A percentile compares a stretch with the other conserved stretches of the same genome.
Conservation (phyloP, 352 stramenopile species). For the Globisporangium spinosum region DNA sequence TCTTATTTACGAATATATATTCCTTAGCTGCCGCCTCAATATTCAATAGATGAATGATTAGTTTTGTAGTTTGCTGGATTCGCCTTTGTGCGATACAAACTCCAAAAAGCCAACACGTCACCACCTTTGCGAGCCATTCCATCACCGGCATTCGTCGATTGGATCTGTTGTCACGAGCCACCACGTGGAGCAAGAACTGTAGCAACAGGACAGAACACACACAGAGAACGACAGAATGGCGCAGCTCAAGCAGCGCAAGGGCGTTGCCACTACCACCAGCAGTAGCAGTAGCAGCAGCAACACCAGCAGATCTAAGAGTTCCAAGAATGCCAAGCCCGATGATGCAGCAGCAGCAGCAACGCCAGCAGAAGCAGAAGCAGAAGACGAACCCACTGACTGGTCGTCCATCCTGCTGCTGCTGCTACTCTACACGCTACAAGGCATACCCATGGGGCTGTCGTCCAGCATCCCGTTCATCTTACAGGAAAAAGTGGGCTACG, state of each 20-base stretch:
- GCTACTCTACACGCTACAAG: conserved; percentile 98
- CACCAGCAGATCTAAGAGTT: background rate
- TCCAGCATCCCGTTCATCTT: conserved; percentile 98
- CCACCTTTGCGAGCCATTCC: background rate
- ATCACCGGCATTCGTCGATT: conserved; percentile 15
- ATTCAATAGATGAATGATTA: too few species aligned
- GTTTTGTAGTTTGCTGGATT: too few species aligned
- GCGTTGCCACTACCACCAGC: background rate
- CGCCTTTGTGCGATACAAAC: background rate
- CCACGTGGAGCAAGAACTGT: conserved; percentile 2
- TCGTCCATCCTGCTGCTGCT: conserved; percentile 91
- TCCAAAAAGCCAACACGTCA: conserved; percentile 5
- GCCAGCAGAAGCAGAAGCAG: conserved; percentile 8
- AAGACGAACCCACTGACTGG: conserved; percentile 57
- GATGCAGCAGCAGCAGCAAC: background rate
- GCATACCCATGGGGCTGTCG: conserved; percentile 98
- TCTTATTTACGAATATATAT: background rate
- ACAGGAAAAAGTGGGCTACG: conserved; percentile 96
- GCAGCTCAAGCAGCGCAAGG: conserved; percentile 37
- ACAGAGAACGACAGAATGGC: conserved; percentile 10
- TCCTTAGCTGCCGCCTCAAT: background rate
- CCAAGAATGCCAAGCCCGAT: background rate
- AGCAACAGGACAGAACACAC: background rate
- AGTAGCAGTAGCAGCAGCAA: background rate
- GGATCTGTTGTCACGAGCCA: conserved; percentile 1